A percentile compares a stretch with the other conserved stretches of the same genome.
Evolutionary conservation across 192 early-diverging fungal genomes (phyloP).

Genomic region (Cladochytrium replicatum): DNA sequence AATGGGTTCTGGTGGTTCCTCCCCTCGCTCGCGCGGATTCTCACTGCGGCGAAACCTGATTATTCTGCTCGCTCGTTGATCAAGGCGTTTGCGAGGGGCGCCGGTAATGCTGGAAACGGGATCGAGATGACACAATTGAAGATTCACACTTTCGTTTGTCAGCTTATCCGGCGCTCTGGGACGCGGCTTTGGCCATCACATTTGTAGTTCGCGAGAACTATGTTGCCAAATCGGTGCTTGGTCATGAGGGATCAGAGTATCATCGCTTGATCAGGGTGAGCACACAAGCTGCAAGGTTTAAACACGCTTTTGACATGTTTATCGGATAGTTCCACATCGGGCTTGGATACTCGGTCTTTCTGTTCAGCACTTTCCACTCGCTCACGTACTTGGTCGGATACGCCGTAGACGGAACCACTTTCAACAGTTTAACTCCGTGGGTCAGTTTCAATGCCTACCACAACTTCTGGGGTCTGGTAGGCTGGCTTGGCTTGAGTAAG

Average conservation of each 20-base stretch:
- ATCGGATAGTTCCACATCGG: constrained; percentile 12
- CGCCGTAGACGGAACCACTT: not conserved
- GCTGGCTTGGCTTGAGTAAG: constrained; percentile 9
- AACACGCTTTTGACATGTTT: too few relatives aligned
- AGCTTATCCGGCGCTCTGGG: constrained; percentile 10
- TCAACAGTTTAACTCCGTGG: constrained; percentile 3
- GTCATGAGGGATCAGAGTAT: constrained; percentile 4
- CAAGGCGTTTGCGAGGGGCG: too few relatives aligned
- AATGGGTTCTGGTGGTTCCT: too few relatives aligned
- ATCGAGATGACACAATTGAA: too few relatives aligned
- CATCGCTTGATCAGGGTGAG: constrained; percentile 1
- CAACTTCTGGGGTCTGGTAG: constrained; percentile 9
- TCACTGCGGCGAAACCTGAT: too few relatives aligned
- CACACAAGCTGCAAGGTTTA: too few relatives aligned
- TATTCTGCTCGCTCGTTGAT: too few relatives aligned
- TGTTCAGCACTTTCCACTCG: constrained; percentile 5
- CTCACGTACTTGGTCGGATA: constrained; percentile 7
- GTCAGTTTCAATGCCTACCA: not conserved
- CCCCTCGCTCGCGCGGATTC: too few relatives aligned
- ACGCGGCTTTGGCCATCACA: constrained; percentile 6
- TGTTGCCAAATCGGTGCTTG: constrained; percentile 2
- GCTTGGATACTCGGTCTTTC: constrained; percentile 6
- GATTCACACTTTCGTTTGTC: not conserved
- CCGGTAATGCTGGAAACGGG: too few relatives aligned
- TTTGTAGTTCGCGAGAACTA: constrained; percentile 15